Percentiles rank a stretch among this genome's conserved stretches.
These are phyloP conservation scores for Geranomyces variabilis DNA, from an alignment of 192 early-diverging fungal species.

Conservation along the genomic window DNA sequence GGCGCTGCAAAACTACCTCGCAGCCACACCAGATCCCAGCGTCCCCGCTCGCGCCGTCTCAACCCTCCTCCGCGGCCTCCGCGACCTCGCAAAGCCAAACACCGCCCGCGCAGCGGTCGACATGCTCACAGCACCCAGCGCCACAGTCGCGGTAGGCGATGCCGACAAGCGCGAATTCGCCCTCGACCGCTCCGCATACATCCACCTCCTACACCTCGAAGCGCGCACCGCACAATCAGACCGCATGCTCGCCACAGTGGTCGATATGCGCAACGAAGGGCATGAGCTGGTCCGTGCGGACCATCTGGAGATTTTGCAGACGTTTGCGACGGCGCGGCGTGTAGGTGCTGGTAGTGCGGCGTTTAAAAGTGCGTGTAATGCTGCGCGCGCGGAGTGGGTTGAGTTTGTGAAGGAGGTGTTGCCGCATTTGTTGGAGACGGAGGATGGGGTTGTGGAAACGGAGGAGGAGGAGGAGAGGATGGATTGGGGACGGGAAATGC, in stretches of 20 bases:
- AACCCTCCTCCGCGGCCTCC: constrained; percentile 1
- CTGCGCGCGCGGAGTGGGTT: neutral
- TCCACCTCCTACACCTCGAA: constrained; percentile 3
- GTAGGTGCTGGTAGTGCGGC: neutral
- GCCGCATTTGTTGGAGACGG: constrained; percentile 4
- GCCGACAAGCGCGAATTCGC: neutral
- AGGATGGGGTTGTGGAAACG: neutral
- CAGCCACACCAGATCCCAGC: too few relatives aligned
- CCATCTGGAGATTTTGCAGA: neutral
- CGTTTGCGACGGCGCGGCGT: neutral
- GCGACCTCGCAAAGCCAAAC: constrained; percentile 16
- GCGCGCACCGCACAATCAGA: neutral
- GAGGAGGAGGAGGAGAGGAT: too few relatives aligned
- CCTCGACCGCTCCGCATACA: neutral
- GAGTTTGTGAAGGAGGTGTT: neutral
- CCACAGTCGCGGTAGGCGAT: neutral
- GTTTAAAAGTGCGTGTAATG: neutral
- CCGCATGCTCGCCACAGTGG: constrained; percentile 1
- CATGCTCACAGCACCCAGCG: neutral
- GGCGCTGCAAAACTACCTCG: constrained; percentile 8
- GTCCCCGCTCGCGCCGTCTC: constrained; percentile 8
- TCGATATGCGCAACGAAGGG: constrained; percentile 9
- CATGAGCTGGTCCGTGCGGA: neutral
- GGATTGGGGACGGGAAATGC: too few relatives aligned
- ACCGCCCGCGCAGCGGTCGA: neutral